Evolutionary conservation across 2,329 filamentous ascomycete genomes (phyloP), one percentile per base, ranked within the genome.

Genomic region (Microcyclospora pomicola): DNA sequence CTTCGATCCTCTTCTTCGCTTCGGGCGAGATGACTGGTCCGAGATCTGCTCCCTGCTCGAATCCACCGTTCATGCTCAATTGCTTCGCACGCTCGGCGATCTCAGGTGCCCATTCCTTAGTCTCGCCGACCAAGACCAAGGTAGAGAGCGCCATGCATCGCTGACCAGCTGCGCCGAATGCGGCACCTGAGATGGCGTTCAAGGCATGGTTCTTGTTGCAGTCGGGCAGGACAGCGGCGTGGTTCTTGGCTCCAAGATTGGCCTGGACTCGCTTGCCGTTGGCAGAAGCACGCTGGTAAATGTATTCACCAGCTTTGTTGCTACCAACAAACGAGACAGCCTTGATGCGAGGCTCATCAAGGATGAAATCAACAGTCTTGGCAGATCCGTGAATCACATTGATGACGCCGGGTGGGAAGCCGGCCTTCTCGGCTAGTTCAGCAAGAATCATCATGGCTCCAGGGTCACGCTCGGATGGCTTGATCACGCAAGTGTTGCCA

Each of bases 131-230:
- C 67, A 86, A 78, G 50, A 91, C 82, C 13, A 87, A 67, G 1
- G 83, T 86, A 56, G 80, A 85, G 41, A 91, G 68, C 29, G 83
- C 83, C 83, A 91, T 91, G 64, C 83, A 91, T 44, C 83, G 71
- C 67, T 91, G 83, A 29, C 83, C 83, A 15, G 83, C 83, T 46
- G 83, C 83, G 47, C 83, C 83, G 49, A 91, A 91, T 15, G 84
- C 83, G 27, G 84, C 83, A 47, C 83, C 84, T 4, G 82, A 74
- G 47, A 91, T 82, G 32, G 81, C 80, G 64, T 88, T 91, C 53
- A 91, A 66, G 48, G 85, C 83, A 53, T 87, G 81, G 67, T 91
- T 87, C 73, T 86, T 88, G 69, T 91, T 87, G 67, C 78, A 82
- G 66, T 91, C 83, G 13, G 83, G 83, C 43, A 88, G 72, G 24